Conservation (phyloP, 371 early-diverging fungal species). For the Mortierella sp. region DNA sequence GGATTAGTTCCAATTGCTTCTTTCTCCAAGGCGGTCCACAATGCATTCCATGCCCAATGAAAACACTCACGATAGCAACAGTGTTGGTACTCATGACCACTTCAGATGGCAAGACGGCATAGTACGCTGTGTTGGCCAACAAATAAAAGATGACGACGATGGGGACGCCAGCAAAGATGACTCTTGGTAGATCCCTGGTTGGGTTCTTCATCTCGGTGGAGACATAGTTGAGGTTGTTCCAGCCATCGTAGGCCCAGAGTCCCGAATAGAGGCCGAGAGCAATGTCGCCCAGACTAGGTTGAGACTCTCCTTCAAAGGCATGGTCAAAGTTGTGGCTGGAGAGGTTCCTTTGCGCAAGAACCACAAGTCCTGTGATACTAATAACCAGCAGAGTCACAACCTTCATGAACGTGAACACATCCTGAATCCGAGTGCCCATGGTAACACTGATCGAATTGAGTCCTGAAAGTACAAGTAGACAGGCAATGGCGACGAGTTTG, state of each 20-base stretch:
- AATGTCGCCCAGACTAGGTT: constrained; percentile 72
- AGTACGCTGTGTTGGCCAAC: constrained; percentile 88
- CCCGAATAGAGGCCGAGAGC: constrained; percentile 83
- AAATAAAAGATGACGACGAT: constrained; percentile 83
- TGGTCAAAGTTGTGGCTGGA: constrained; percentile 70
- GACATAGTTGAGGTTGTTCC: constrained; percentile 91
- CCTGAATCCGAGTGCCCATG: constrained; percentile 81
- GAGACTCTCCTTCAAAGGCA: constrained; percentile 68
- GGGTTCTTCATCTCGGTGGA: constrained; percentile 93
- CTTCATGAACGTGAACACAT: constrained; percentile 83
- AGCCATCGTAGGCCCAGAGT: constrained; percentile 95
- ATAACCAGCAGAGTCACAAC: constrained; percentile 82
- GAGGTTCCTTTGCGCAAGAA: constrained; percentile 68
- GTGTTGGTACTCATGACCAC: constrained; percentile 76
- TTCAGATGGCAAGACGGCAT: constrained; percentile 79
- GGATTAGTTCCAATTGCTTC: too few relatives aligned
- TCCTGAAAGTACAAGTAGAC: constrained; percentile 71
- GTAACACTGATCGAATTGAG: constrained; percentile 80
- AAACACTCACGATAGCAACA: constrained; percentile 62
- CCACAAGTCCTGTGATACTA: constrained; percentile 78
- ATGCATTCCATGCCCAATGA: background rate
- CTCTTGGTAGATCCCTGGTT: constrained; percentile 79
- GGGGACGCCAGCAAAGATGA: constrained; percentile 74
- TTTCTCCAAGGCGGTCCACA: background rate
- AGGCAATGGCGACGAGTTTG: constrained; percentile 73